Evolutionary conservation across 768 basidiomycete genomes (phyloP).

Genomic region (Xerocomus spinulosus): DNA sequence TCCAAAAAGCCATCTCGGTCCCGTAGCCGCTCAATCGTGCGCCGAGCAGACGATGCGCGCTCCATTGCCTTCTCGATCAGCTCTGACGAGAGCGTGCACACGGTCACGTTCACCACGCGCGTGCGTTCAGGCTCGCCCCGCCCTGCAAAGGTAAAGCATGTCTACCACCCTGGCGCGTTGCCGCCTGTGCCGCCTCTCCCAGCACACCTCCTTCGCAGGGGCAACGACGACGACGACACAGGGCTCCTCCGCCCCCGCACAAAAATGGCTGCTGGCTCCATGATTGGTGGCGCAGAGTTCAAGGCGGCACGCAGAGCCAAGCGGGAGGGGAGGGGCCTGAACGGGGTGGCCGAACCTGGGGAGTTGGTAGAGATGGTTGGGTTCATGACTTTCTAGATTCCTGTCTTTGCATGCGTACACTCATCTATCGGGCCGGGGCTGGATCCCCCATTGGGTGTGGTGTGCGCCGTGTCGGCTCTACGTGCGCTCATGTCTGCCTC

Average conservation of each 20-base stretch:
- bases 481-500: too few species aligned
- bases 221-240: conserved; percentile 1
- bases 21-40: conserved; percentile 5
- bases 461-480: not conserved
- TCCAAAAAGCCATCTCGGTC: not conserved
- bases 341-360: conserved; percentile 10
- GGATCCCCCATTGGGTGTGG: not conserved
- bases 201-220: not conserved
- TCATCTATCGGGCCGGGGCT: not conserved
- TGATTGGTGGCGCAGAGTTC: conserved; percentile 26
- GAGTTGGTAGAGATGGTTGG: conserved; percentile 30
- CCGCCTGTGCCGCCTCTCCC: conserved; percentile 26
- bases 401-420: not conserved
- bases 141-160: conserved; percentile 8
- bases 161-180: conserved; percentile 19
- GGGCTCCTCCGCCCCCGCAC: conserved; percentile 22
- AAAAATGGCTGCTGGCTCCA: conserved; percentile 22
- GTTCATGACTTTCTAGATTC: conserved; percentile 13
- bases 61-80: conserved; percentile 25
- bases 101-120: conserved; percentile 18
- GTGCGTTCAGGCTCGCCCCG: conserved; percentile 11
- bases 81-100: conserved; percentile 26
- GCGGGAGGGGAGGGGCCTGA: conserved; percentile 14
- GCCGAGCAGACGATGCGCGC: conserved; percentile 17
- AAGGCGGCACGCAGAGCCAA: conserved; percentile 28